phyloP scores from a whole-genome alignment of 108 stramenopile genomes.

The Nitzschia sp. region DNA sequence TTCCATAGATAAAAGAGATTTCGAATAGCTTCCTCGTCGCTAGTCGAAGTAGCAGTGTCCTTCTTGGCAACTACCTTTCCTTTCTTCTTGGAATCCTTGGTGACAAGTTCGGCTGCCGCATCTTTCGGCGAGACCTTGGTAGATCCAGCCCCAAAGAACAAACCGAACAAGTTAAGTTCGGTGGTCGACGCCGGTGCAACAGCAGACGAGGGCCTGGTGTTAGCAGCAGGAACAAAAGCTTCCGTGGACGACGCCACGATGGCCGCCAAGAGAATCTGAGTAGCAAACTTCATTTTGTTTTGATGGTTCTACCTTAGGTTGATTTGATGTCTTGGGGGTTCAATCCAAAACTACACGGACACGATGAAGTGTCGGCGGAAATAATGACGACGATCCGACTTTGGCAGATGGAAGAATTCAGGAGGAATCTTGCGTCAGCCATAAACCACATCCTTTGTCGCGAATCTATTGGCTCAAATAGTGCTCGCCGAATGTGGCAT shows the following conservation, averaged over 20 bases:
- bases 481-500: too few relatives aligned
- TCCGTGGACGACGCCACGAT: not conserved
- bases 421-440: not conserved
- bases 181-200: not conserved
- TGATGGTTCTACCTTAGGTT: not conserved
- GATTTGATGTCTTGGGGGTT: not conserved
- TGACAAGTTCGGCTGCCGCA: not conserved
- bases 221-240: not conserved
- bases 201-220: not conserved
- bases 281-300: not conserved
- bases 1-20: conserved; percentile 55
- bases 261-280: not conserved
- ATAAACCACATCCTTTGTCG: not conserved
- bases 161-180: not conserved
- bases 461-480: too few relatives aligned
- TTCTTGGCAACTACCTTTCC: too few relatives aligned
- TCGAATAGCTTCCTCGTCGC: conserved; percentile 42
- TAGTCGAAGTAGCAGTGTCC: conserved; percentile 8
- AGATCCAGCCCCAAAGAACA: not conserved
- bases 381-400: not conserved
- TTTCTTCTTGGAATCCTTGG: too few relatives aligned
- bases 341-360: not conserved
- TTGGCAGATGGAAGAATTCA: not conserved
- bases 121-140: not conserved
- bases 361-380: too few relatives aligned